A percentile compares a stretch with the other conserved stretches of the same genome.
phyloP scores from a whole-genome alignment of 768 basidiomycete species.

The Hygrophoropsis aurantiaca region DNA sequence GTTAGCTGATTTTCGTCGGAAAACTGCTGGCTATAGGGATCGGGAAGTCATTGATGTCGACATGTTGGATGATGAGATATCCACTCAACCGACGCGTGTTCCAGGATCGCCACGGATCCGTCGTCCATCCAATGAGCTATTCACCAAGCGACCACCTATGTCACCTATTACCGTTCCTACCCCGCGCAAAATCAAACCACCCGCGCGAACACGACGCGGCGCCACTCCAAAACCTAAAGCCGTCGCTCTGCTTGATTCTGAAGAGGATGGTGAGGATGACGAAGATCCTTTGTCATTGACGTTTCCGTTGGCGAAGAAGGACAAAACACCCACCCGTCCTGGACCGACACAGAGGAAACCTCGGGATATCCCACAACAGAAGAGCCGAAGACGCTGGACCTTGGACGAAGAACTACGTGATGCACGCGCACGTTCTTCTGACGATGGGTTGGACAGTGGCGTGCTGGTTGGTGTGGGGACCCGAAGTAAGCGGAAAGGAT shows the following conservation, averaged over 20 bases:
- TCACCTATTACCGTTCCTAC: constrained; percentile 59
- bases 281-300: constrained; percentile 37
- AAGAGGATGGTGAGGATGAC: constrained; percentile 30
- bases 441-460: constrained; percentile 43
- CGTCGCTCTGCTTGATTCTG: constrained; percentile 13
- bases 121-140: constrained; percentile 34
- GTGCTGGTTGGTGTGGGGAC: constrained; percentile 56
- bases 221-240: constrained; percentile 29
- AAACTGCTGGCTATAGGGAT: constrained; percentile 10
- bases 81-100: constrained; percentile 6
- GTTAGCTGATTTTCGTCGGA: not conserved
- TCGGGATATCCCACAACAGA: not conserved
- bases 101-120: constrained; percentile 16
- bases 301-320: constrained; percentile 14
- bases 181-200: constrained; percentile 59
- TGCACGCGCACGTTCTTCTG: constrained; percentile 38
- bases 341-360: not conserved
- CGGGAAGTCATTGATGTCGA: constrained; percentile 38
- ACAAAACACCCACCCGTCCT: not conserved
- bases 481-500: constrained; percentile 53
- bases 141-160: constrained; percentile 59
- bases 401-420: constrained; percentile 66
- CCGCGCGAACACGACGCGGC: constrained; percentile 44
- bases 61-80: constrained; percentile 25
- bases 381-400: constrained; percentile 45